Evolutionary conservation across 805 yeast species (phyloP).

Genomic region (Hemisphaericaspora nanyangensis): DNA sequence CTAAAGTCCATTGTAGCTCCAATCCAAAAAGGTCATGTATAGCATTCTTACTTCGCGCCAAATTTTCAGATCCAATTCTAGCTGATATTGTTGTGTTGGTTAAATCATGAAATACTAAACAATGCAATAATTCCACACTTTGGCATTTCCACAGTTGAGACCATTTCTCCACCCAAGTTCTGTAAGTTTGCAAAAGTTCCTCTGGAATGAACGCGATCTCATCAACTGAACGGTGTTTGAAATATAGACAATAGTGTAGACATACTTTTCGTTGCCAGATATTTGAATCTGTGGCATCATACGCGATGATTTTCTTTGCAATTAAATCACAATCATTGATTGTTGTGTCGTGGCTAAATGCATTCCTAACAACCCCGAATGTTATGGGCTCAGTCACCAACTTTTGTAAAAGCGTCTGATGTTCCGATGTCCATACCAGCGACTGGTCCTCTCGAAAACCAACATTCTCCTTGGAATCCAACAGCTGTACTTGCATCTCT

Average conservation of each 20-base stretch:
- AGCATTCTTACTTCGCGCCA: neutral
- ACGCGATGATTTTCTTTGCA: too few relatives aligned
- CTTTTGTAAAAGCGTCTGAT: too few relatives aligned
- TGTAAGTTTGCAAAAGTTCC: neutral
- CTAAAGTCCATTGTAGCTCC: neutral
- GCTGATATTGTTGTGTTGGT: neutral
- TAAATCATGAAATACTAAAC: neutral
- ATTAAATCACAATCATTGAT: too few relatives aligned
- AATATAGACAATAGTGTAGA: neutral
- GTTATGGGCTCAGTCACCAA: too few relatives aligned
- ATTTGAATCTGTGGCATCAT: too few relatives aligned
- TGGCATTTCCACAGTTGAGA: neutral
- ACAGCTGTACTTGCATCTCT: too few relatives aligned
- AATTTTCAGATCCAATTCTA: too few relatives aligned
- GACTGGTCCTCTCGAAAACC: too few relatives aligned
- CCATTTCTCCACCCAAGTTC: neutral
- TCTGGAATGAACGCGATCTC: neutral
- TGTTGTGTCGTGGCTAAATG: too few relatives aligned
- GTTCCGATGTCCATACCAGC: too few relatives aligned
- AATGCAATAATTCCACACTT: neutral
- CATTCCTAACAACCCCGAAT: too few relatives aligned
- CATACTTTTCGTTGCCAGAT: neutral
- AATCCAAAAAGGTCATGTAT: neutral
- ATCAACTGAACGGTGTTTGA: neutral
- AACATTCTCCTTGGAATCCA: too few relatives aligned